Evolutionary conservation across 2,329 filamentous ascomycete genomes (phyloP).

Genomic region (Paecilomyces formosus): DNA sequence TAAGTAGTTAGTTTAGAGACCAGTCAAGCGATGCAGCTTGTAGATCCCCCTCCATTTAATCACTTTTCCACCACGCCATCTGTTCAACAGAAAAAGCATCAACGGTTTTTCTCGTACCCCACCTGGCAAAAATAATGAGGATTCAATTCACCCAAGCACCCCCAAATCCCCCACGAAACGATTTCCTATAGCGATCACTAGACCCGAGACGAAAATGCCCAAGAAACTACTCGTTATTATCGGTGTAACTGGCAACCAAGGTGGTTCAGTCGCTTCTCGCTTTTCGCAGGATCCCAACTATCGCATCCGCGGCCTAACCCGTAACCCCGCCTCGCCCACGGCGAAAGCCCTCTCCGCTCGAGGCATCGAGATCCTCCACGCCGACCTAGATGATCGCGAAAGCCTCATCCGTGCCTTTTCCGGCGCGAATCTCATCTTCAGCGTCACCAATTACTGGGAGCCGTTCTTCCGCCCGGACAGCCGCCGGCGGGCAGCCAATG

Average conservation of each 20-base stretch:
- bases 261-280: constrained; percentile 13
- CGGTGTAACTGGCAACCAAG: constrained; percentile 16
- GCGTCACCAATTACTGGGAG: constrained; percentile 50
- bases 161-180: background rate
- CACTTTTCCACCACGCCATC: background rate
- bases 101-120: too few relatives aligned
- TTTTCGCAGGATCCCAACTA: constrained; percentile 18
- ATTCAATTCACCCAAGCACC: background rate
- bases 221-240: constrained; percentile 5
- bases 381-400: constrained; percentile 15
- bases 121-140: background rate
- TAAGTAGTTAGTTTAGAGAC: background rate
- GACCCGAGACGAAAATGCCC: background rate
- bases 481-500: constrained; percentile 29
- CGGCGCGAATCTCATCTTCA: constrained; percentile 46
- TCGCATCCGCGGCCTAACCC: constrained; percentile 21
- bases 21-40: background rate
- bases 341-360: constrained; percentile 12
- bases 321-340: constrained; percentile 13
- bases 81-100: too few relatives aligned
- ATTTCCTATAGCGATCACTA: background rate
- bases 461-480: constrained; percentile 41
- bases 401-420: constrained; percentile 16
- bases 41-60: background rate
- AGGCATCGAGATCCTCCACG: constrained; percentile 21